Evolutionary conservation across 768 basidiomycete species (phyloP), one percentile per base, ranked within the genome.

Genomic region (Lentinula edodes): DNA sequence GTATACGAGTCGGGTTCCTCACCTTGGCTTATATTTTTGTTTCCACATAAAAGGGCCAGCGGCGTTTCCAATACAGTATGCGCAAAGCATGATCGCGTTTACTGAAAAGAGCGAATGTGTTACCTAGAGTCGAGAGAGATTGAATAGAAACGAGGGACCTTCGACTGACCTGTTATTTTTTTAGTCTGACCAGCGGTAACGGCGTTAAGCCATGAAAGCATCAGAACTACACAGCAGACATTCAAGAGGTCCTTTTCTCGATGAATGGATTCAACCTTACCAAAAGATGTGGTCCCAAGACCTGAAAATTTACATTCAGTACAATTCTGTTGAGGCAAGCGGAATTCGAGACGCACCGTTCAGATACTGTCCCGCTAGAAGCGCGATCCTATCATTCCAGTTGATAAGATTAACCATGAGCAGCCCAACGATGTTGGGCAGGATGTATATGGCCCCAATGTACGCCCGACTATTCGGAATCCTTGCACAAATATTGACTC

Each of bases 111-210:
- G 42, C 4, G 42, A 28, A 28, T 28, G 28, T 28, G 28, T 28
- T 3, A 28, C 28, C 2, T 28, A 28, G 28, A n/a, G n/a, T n/a
- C n/a, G n/a, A n/a, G n/a, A 28, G 3, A 28, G 28, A 28, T 28
- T 28, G 28, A 28, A 28, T 28, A 28, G 28, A 28, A 2, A 4
- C 28, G 28, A 28, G 2, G 28, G 2, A 28, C 28, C 3, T 28
- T 3, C 28, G 12, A 46, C 20, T 46, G 7, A 46, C 45, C 45
- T 18, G 45, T 56, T 0, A 91, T 78, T 62, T 80, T 78, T 72
- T 90, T 90, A 35, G 89, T 90, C 66, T 89, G 89, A 0, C 87
- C 89, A 0, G 87, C 82, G 0, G 87, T 90, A 4, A 88, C 82
- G 43, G 71, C 80, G 1, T 81, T 82, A 13, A 89, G 68, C 89